These are phyloP conservation scores for Suillus subaureus DNA, from an alignment of 768 basidiomycete genomes.

Conservation along the genomic window DNA sequence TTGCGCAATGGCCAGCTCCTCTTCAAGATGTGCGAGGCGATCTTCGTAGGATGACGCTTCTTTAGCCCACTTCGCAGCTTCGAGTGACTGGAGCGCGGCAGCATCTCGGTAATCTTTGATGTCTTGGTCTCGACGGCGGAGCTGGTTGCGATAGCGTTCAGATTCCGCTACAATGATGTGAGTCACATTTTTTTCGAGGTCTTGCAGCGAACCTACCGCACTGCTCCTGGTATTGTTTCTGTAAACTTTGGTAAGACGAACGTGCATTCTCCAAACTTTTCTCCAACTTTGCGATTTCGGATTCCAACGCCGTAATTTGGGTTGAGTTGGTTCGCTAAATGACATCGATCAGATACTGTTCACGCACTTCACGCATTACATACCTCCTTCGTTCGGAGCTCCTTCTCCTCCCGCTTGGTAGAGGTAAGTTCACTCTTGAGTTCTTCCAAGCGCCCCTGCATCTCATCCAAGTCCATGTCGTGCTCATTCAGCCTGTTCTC, in stretches of 20 bases:
- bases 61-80: slow-evolving; percentile 63
- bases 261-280: slow-evolving; percentile 75
- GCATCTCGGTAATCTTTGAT: slow-evolving; percentile 67
- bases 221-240: slow-evolving; percentile 90
- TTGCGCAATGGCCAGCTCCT: slow-evolving; percentile 69
- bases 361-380: slow-evolving; percentile 17
- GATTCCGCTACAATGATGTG: slow-evolving; percentile 55
- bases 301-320: slow-evolving; percentile 73
- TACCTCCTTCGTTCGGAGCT: slow-evolving; percentile 85
- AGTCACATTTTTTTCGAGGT: not conserved
- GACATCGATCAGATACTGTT: slow-evolving; percentile 8
- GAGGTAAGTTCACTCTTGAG: slow-evolving; percentile 71
- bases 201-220: slow-evolving; percentile 52
- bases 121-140: slow-evolving; percentile 75
- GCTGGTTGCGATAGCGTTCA: slow-evolving; percentile 73
- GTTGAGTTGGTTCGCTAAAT: slow-evolving; percentile 60
- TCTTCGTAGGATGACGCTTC: slow-evolving; percentile 76
- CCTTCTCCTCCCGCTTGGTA: slow-evolving; percentile 91
- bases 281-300: slow-evolving; percentile 76
- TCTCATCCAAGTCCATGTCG: slow-evolving; percentile 81
- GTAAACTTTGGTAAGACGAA: slow-evolving; percentile 71
- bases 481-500: slow-evolving; percentile 72
- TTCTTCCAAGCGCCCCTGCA: slow-evolving; percentile 79
- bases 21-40: slow-evolving; percentile 68
- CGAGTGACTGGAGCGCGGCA: slow-evolving; percentile 60